These are phyloP conservation scores for Ogataea salicorniae DNA, from an alignment of 805 yeast species.

Conservation along the genomic window DNA sequence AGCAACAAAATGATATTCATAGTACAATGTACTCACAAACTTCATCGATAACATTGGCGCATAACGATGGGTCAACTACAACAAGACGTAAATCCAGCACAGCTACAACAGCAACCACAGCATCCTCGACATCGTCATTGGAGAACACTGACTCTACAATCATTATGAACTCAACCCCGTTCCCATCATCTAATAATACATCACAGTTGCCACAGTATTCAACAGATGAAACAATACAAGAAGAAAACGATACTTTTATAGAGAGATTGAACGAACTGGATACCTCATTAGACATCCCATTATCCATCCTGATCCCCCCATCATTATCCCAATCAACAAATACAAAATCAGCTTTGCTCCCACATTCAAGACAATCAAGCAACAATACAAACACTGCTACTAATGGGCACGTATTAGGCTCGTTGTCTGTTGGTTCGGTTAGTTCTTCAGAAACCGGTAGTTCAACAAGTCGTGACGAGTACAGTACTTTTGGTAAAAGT, in stretches of 20 bases:
- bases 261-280: conserved; percentile 1
- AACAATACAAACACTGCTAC: not conserved
- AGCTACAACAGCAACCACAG: not conserved
- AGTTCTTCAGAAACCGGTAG: no score
- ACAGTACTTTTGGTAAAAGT: no score
- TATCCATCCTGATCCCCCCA: not conserved
- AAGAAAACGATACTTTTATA: not conserved
- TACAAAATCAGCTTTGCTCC: not conserved
- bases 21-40: not conserved
- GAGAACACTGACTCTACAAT: conserved; percentile 1
- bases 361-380: no score
- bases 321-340: not conserved
- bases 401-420: no score
- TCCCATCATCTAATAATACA: not conserved
- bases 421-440: no score
- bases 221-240: conserved; percentile 1
- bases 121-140: not conserved
- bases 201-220: not conserved
- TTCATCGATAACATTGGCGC: not conserved
- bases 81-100: not conserved
- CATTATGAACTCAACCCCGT: not conserved
- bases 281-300: not conserved
- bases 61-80: not conserved
- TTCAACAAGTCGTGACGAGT: no score
- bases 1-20: not conserved